These are phyloP conservation scores for Oryza australiensis DNA, from an alignment of 176 grass and related monocot species.

Conservation along the genomic window DNA sequence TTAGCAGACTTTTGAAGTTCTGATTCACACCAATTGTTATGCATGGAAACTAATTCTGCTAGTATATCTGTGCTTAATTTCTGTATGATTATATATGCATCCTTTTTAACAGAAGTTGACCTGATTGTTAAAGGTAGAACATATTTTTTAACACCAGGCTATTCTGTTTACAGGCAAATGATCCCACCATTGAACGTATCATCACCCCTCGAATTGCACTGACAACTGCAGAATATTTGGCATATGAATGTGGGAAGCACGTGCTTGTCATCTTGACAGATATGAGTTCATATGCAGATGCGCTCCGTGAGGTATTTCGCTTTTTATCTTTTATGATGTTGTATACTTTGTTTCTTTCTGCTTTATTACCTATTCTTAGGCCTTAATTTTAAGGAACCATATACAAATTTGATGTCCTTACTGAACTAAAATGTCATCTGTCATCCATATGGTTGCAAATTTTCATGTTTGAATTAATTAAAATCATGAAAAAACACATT, in stretches of 20 bases:
- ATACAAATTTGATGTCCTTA: not conserved
- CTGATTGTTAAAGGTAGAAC: not conserved
- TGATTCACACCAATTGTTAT: not conserved
- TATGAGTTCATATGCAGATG: slow-evolving; percentile 99
- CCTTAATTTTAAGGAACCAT: not conserved
- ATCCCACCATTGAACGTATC: slow-evolving; percentile 96
- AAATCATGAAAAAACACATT: not conserved
- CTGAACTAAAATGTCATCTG: not conserved
- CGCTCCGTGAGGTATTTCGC: slow-evolving; percentile 86
- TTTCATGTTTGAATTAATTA: not conserved
- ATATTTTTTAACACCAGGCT: slow-evolving; percentile 12
- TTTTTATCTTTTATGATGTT: slow-evolving; percentile 5
- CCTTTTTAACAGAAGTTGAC: not conserved
- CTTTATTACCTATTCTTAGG: not conserved
- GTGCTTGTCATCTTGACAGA: slow-evolving; percentile 99
- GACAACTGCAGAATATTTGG: slow-evolving; percentile 97
- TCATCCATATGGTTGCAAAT: not conserved
- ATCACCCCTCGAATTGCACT: slow-evolving; percentile 98
- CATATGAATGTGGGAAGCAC: slow-evolving; percentile 98
- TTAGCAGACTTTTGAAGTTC: slow-evolving; percentile 3
- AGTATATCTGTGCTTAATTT: not conserved
- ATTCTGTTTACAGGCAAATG: slow-evolving; percentile 70
- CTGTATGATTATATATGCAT: not conserved
- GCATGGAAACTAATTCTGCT: not conserved
- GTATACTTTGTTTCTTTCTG: not conserved